Conservation (phyloP, 2,329 filamentous ascomycete species). For the Penicillium sp. region DNA sequence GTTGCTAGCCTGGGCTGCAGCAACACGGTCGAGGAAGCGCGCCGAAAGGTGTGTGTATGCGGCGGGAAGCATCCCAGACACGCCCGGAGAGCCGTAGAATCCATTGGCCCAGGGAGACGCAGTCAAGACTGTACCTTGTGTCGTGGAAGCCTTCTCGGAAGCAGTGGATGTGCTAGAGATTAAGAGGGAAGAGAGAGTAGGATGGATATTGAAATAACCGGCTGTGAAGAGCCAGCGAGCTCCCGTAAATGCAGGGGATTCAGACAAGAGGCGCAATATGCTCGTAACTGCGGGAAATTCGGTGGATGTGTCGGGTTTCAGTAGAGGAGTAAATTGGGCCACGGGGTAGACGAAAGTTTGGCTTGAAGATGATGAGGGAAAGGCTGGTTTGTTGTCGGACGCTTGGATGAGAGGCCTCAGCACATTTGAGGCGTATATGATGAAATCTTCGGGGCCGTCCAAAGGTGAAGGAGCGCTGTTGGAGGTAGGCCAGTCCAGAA, state of each 20-base stretch:
- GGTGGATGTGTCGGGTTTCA: conserved; percentile 78
- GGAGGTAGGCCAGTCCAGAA: conserved; percentile 69
- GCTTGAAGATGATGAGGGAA: conserved; percentile 37
- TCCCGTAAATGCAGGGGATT: conserved; percentile 59
- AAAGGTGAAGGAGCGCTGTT: conserved; percentile 79
- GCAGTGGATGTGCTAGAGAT: conserved; percentile 64
- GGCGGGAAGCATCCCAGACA: conserved; percentile 86
- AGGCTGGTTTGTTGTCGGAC: conserved; percentile 33
- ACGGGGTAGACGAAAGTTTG: conserved; percentile 83
- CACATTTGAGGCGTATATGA: conserved; percentile 65
- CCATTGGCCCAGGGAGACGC: conserved; percentile 93
- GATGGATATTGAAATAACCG: conserved; percentile 97
- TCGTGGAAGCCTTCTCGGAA: conserved; percentile 32
- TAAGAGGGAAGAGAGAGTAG: conserved; percentile 76
- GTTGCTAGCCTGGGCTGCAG: conserved; percentile 53
- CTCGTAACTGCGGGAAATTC: conserved; percentile 80
- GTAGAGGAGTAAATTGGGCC: conserved; percentile 82
- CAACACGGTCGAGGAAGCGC: conserved; percentile 70
- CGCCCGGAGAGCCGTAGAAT: conserved; percentile 84
- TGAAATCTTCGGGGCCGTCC: conserved; percentile 67
- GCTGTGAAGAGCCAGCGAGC: conserved; percentile 95
- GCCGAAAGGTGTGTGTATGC: conserved; percentile 89
- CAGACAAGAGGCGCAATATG: conserved; percentile 69
- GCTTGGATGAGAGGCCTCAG: conserved; percentile 68
- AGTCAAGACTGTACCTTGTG: conserved; percentile 79